Conservation (phyloP, 768 basidiomycete species). For the Rhodosporidiobolus odoratus region DNA sequence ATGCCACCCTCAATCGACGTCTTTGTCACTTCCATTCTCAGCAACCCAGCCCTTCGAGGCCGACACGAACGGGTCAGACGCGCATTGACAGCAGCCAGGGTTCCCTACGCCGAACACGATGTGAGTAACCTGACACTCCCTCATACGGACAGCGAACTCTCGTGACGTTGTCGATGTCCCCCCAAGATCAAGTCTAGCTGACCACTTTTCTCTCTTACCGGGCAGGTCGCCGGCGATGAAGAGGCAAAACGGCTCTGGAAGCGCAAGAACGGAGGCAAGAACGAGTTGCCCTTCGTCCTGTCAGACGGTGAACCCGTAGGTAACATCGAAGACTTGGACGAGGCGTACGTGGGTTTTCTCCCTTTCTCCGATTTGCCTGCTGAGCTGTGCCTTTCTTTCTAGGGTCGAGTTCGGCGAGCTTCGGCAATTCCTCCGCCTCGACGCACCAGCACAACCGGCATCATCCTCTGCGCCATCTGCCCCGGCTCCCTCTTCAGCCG, state of each 20-base stretch:
- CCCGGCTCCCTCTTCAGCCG: not conserved
- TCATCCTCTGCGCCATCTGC: not conserved
- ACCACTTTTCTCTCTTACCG: too few relatives aligned
- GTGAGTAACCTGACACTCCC: slow-evolving; percentile 1
- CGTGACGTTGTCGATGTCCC: too few relatives aligned
- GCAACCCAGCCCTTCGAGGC: slow-evolving; percentile 33
- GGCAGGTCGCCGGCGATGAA: slow-evolving; percentile 35
- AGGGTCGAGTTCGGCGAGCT: slow-evolving; percentile 42
- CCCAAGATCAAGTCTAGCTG: too few relatives aligned
- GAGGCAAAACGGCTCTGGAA: slow-evolving; percentile 39
- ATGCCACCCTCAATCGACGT: slow-evolving; percentile 34
- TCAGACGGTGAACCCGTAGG: slow-evolving; percentile 31
- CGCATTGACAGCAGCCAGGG: not conserved
- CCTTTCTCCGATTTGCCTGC: not conserved
- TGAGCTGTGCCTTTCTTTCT: not conserved
- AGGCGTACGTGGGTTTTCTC: slow-evolving; percentile 32
- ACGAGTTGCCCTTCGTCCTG: slow-evolving; percentile 38
- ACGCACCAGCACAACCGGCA: too few relatives aligned
- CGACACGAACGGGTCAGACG: slow-evolving; percentile 32
- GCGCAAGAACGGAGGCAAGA: slow-evolving; percentile 38
- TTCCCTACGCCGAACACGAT: slow-evolving; percentile 28
- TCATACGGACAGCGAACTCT: too few relatives aligned
- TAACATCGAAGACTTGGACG: slow-evolving; percentile 36
- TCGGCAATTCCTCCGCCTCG: slow-evolving; percentile 28
- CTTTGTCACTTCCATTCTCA: slow-evolving; percentile 38